Percentiles rank a stretch among this genome's conserved stretches.
Evolutionary conservation across 1,284 basidiomycete genomes (phyloP).

Genomic region (Neolentinus lepideus): DNA sequence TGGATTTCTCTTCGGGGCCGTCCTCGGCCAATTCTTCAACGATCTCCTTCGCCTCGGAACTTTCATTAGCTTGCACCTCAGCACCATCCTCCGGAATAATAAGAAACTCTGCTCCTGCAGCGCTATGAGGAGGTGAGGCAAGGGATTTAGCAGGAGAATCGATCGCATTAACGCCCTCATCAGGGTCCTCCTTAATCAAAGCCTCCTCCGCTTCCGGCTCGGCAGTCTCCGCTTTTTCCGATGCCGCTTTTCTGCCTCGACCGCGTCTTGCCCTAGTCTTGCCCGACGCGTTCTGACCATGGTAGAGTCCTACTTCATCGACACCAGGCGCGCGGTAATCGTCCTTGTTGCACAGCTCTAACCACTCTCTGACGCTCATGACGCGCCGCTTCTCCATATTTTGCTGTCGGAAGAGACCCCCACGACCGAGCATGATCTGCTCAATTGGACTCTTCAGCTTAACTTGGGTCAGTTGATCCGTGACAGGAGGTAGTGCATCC

Average conservation of each 20-base stretch:
- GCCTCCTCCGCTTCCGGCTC: constrained; percentile 23
- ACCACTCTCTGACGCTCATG: constrained; percentile 85
- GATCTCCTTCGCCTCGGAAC: background rate
- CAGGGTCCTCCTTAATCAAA: constrained; percentile 16
- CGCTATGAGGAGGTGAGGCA: constrained; percentile 8
- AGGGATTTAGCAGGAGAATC: constrained; percentile 4
- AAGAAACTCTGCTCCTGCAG: constrained; percentile 2
- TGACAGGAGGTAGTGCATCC: constrained; percentile 62
- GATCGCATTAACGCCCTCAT: background rate
- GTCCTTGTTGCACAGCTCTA: constrained; percentile 67
- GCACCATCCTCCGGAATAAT: background rate
- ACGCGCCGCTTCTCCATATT: constrained; percentile 85
- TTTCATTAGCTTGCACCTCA: constrained; percentile 1
- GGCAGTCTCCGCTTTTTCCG: constrained; percentile 28
- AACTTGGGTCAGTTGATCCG: constrained; percentile 60
- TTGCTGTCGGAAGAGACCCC: constrained; percentile 84
- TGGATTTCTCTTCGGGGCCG: constrained; percentile 29
- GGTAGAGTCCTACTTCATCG: constrained; percentile 50
- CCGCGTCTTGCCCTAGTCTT: constrained; percentile 12
- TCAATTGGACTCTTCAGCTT: constrained; percentile 85
- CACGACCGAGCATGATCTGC: constrained; percentile 83
- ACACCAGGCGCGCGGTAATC: constrained; percentile 65
- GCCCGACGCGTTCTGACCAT: constrained; percentile 31
- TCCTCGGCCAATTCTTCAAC: constrained; percentile 13
- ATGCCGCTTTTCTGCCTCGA: constrained; percentile 18